Conservation (phyloP, 2,329 filamentous ascomycete genomes). For the Cytospora schulzeri region DNA sequence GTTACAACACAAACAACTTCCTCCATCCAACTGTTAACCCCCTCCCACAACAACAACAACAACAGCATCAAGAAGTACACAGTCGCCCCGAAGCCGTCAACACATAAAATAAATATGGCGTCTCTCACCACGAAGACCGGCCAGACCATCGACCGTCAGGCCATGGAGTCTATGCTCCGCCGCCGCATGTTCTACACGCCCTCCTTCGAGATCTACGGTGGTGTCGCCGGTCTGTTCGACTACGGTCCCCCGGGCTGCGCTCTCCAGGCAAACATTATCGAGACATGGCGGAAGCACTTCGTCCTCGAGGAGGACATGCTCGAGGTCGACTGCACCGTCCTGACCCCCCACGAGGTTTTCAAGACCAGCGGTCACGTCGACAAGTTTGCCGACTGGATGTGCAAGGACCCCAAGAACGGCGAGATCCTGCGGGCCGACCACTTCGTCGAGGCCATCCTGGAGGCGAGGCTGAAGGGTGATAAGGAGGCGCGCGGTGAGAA, state of each 20-base stretch:
- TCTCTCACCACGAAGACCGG: conserved; percentile 76
- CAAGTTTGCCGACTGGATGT: conserved; percentile 99
- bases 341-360: conserved; percentile 90
- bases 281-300: conserved; percentile 91
- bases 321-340: conserved; percentile 89
- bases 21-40: conserved; percentile 22
- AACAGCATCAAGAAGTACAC: too few relatives aligned
- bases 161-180: conserved; percentile 82
- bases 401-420: conserved; percentile 96
- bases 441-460: conserved; percentile 91
- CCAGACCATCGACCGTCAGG: conserved; percentile 80
- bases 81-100: neutral
- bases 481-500: conserved; percentile 88
- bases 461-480: conserved; percentile 83
- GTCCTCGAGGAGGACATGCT: conserved; percentile 93
- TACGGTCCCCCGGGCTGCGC: conserved; percentile 89
- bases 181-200: conserved; percentile 94
- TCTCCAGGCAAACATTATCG: conserved; percentile 84
- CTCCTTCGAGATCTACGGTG: conserved; percentile 93
- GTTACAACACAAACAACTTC: conserved; percentile 16
- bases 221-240: conserved; percentile 86
- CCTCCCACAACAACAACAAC: neutral
- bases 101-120: conserved; percentile 20
- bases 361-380: conserved; percentile 97
- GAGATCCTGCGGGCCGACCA: conserved; percentile 97